Evolutionary conservation across 805 yeast species (phyloP).

Genomic region (Debaryomyces tyrocola): DNA sequence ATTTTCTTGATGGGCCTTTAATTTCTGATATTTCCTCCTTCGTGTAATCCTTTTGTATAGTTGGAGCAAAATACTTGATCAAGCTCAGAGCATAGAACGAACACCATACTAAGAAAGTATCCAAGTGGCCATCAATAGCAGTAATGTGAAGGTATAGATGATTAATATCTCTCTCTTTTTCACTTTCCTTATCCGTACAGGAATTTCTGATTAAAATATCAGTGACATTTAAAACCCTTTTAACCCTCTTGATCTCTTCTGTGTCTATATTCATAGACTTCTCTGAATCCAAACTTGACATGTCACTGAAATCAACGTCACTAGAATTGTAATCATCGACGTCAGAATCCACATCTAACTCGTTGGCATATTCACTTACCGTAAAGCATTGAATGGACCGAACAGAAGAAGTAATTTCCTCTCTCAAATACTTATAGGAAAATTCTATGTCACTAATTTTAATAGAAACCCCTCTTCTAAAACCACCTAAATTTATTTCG

Average conservation of each 20-base stretch:
- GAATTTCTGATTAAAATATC: conserved; percentile 26
- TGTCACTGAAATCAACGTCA: conserved; percentile 28
- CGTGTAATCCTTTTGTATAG: conserved; percentile 25
- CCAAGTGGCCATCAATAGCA: conserved; percentile 38
- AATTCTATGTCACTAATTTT: conserved; percentile 20
- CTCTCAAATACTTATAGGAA: conserved; percentile 20
- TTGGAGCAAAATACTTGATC: conserved; percentile 33
- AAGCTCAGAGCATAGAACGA: conserved; percentile 36
- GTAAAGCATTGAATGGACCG: conserved; percentile 32
- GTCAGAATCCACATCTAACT: conserved; percentile 35
- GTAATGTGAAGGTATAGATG: conserved; percentile 30
- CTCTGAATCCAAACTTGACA: conserved; percentile 31
- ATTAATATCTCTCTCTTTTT: conserved; percentile 19
- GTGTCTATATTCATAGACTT: conserved; percentile 14
- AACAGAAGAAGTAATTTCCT: conserved; percentile 19
- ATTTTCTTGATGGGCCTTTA: conserved; percentile 17
- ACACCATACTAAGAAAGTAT: conserved; percentile 44
- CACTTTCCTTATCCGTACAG: conserved; percentile 4
- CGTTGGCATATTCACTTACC: conserved; percentile 38
- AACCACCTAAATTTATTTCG: conserved; percentile 34
- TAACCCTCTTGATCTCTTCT: conserved; percentile 23
- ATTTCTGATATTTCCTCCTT: conserved; percentile 21
- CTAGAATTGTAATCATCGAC: conserved; percentile 16
- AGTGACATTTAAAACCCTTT: conserved; percentile 29
- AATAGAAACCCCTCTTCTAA: conserved; percentile 37